Conservation (phyloP, 208 protist species). For the Leishmania tropica region DNA sequence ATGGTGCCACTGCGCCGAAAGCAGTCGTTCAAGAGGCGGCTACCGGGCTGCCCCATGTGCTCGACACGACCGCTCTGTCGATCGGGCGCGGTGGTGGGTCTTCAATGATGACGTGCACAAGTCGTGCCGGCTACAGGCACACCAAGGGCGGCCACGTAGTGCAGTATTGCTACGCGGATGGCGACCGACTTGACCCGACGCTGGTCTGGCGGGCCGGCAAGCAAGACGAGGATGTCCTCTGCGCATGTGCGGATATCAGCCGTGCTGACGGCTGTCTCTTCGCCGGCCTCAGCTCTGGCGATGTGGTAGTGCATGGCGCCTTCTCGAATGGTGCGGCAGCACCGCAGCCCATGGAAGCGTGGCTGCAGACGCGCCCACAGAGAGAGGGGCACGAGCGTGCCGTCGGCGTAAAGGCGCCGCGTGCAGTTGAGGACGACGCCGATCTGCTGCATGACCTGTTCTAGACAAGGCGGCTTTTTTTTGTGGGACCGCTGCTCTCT, state of each 20-base stretch:
- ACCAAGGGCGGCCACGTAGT: conserved; percentile 70
- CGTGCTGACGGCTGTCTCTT: conserved; percentile 42
- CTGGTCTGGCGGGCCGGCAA: conserved; percentile 41
- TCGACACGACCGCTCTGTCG: conserved; percentile 51
- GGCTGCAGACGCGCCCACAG: conserved; percentile 50
- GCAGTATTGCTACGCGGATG: conserved; percentile 28
- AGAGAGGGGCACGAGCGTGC: conserved; percentile 16
- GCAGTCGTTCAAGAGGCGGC: conserved; percentile 10
- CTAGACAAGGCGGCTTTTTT: not conserved
- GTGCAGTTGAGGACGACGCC: conserved; percentile 33
- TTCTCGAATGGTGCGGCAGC: not conserved
- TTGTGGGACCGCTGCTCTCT: not conserved
- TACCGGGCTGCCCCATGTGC: conserved; percentile 32
- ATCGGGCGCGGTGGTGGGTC: conserved; percentile 10
- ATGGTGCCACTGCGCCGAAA: not conserved
- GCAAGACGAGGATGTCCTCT: conserved; percentile 67
- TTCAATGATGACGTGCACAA: conserved; percentile 63
- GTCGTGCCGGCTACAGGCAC: conserved; percentile 47
- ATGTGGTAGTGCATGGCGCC: conserved; percentile 52
- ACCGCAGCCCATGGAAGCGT: conserved; percentile 22
- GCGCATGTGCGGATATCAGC: conserved; percentile 46
- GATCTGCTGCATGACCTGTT: conserved; percentile 22
- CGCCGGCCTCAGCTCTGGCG: conserved; percentile 60
- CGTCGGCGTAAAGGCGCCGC: conserved; percentile 41
- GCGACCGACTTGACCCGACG: conserved; percentile 1